Evolutionary conservation across 257 asterid species (phyloP).

Genomic region (Solanum lycopersicoides): DNA sequence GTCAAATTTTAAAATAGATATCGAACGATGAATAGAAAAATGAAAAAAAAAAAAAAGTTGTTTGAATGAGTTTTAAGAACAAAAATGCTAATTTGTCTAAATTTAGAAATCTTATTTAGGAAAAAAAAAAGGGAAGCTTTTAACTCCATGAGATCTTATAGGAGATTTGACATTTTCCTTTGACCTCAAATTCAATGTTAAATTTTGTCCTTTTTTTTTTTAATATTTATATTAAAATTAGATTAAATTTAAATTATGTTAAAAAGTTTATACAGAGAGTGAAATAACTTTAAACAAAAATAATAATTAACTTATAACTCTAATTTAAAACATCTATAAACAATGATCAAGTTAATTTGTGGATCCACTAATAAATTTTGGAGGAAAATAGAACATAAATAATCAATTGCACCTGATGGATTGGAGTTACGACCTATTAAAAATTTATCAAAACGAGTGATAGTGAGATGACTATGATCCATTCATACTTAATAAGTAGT

Average conservation of each 20-base stretch:
- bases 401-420: neutral
- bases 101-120: neutral
- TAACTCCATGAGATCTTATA: neutral
- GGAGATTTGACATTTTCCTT: neutral
- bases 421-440: neutral
- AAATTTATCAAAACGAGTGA: too few relatives aligned
- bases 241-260: neutral
- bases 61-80: neutral
- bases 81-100: neutral
- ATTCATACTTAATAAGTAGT: neutral
- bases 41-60: neutral
- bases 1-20: neutral
- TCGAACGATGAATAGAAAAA: fast-evolving
- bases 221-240: neutral
- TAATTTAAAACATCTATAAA: neutral
- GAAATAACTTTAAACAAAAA: neutral
- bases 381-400: neutral
- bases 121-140: neutral
- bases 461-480: neutral
- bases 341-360: neutral
- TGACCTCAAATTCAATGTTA: neutral
- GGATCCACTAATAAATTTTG: neutral
- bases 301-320: neutral
- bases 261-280: fast-evolving
- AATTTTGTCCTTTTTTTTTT: neutral